Evolutionary conservation across 163 green algal species (phyloP), one percentile per base, ranked within the genome.

Genomic region (Volvox carteri): DNA sequence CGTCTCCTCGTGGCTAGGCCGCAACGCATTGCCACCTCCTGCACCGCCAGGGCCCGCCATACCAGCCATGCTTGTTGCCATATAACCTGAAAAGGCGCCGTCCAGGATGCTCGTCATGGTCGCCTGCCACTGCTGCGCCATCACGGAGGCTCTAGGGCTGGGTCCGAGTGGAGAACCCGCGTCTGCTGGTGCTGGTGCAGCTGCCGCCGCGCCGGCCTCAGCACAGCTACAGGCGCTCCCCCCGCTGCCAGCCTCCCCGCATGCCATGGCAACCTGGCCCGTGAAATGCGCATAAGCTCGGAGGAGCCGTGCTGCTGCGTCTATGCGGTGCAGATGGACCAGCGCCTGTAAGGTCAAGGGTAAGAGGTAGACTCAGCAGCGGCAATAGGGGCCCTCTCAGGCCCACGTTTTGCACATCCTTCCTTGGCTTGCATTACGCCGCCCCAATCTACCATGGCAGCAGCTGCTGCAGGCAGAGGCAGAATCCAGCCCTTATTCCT

Each of bases 291-390:
- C 84, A 54, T 84, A 89, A 19, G 72, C 54, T 5, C 84, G 52
- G 52, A 89, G 84, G 23, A 89, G 84, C n/a, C 54, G 54, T n/a
- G 72, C 84, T 1, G 84, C 84, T 23, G 84, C 84, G 30, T 89
- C 84, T 41, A 89, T n/a, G 1, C 50, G 84, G 52, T 89, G 84
- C 52, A 89, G 84, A 39, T 89, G 84, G 4, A 89, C 23, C 35
- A 89, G 52, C 0, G 72, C 72, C 84, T 84, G 84, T 23, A 42
- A 7, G 73, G 28, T 42, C 37, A 30, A 5, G 16, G 62, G 62
- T 44, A 30, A n/a, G n/a, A n/a, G n/a, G n/a, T n/a, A n/a, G n/a
- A n/a, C n/a, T n/a, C n/a, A n/a, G n/a, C n/a, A n/a, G n/a, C n/a
- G n/a, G n/a, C n/a, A n/a, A n/a, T n/a, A n/a, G n/a, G n/a, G n/a